These are phyloP conservation scores for Tetrapyrgos nigripes DNA, from an alignment of 1,284 basidiomycete species.

Conservation along the genomic window DNA sequence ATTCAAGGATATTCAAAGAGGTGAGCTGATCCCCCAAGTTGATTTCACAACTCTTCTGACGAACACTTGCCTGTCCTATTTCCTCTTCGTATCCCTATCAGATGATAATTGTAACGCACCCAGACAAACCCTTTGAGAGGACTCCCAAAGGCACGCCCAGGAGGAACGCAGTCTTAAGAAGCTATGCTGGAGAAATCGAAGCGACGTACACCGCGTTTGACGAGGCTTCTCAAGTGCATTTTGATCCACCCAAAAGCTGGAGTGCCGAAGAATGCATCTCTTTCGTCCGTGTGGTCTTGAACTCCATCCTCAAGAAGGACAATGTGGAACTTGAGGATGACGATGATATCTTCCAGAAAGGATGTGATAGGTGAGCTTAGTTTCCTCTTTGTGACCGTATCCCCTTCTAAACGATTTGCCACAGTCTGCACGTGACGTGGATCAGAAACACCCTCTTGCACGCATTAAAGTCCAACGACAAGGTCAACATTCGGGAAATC, in stretches of 20 bases:
- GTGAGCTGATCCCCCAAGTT: conserved; percentile 26
- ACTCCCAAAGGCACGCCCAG: conserved; percentile 38
- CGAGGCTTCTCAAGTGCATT: conserved; percentile 3
- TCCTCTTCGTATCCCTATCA: conserved; percentile 13
- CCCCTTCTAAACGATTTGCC: no score
- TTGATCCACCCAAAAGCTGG: conserved; percentile 8
- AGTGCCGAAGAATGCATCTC: not conserved
- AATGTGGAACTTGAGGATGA: not conserved
- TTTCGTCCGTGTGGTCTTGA: conserved; percentile 16
- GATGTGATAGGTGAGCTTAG: conserved; percentile 29
- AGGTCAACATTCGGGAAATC: conserved; percentile 17
- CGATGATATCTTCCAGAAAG: conserved; percentile 24
- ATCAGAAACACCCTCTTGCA: conserved; percentile 46
- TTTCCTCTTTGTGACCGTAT: not conserved
- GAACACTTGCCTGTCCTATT: no score
- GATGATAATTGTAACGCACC: conserved; percentile 38
- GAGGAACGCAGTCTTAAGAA: conserved; percentile 27
- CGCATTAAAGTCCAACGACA: conserved; percentile 30
- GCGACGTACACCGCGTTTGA: conserved; percentile 17
- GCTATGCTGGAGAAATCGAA: conserved; percentile 36
- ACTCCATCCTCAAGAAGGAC: conserved; percentile 14
- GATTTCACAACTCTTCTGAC: not conserved
- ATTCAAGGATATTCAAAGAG: conserved; percentile 47
- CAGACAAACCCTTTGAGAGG: conserved; percentile 34
- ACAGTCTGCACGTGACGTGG: conserved; percentile 45